These are phyloP conservation scores for Cyclotella distinguenda DNA, from an alignment of 108 stramenopile genomes.

Conservation along the genomic window DNA sequence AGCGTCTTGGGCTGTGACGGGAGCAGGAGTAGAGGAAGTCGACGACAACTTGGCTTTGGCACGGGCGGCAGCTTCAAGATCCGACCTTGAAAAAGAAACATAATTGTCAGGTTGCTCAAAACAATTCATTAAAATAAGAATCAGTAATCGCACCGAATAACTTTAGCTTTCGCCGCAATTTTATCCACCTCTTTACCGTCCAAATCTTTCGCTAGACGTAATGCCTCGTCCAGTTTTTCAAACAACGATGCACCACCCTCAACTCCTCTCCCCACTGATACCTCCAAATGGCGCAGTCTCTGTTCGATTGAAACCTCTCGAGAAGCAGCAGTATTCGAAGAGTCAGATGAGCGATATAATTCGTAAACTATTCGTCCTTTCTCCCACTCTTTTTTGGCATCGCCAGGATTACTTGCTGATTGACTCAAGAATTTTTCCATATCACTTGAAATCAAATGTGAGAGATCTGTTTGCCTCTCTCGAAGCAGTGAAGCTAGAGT, in stretches of 20 bases:
- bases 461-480: constrained; percentile 35
- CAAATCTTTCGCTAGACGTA: constrained; percentile 23
- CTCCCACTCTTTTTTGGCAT: neutral
- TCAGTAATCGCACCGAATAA: constrained; percentile 23
- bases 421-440: constrained; percentile 19
- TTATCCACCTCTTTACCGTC: constrained; percentile 39
- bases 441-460: constrained; percentile 27
- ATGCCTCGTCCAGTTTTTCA: constrained; percentile 34
- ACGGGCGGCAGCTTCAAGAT: constrained; percentile 44
- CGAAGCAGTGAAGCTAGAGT: constrained; percentile 12
- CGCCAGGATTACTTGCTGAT: neutral
- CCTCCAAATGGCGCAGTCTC: constrained; percentile 34
- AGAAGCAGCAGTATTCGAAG: neutral
- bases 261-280: constrained; percentile 14
- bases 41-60: constrained; percentile 31
- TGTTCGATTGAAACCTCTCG: constrained; percentile 30
- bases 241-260: constrained; percentile 18
- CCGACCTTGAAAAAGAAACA: no score
- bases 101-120: no score
- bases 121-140: constrained; percentile 52
- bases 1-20: constrained; percentile 56
- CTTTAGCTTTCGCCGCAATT: constrained; percentile 45
- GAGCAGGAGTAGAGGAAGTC: constrained; percentile 26
- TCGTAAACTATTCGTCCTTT: constrained; percentile 41
- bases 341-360: constrained; percentile 5